Evolutionary conservation across 768 basidiomycete species (phyloP).

Genomic region (Sporobolomyces phaffii): DNA sequence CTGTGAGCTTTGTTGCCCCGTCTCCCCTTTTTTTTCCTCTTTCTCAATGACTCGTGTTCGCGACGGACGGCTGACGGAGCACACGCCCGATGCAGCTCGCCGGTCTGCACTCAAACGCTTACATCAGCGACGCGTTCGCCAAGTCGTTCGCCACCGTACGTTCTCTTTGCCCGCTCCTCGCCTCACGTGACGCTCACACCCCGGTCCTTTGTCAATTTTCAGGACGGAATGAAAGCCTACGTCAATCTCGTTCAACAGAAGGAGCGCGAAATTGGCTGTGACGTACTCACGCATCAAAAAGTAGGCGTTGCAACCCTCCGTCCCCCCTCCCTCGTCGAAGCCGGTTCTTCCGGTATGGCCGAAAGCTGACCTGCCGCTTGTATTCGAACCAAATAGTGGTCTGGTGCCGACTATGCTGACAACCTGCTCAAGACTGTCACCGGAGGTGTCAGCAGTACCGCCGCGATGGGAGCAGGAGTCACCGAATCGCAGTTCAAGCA

Average conservation of each 20-base stretch:
- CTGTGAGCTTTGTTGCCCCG: constrained; percentile 63
- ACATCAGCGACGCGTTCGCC: constrained; percentile 91
- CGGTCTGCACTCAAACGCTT: constrained; percentile 93
- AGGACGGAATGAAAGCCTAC: constrained; percentile 98
- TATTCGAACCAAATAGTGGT: no score
- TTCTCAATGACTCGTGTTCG: no score
- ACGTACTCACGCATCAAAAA: constrained; percentile 96
- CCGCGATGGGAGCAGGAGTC: constrained; percentile 93
- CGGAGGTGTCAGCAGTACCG: constrained; percentile 89
- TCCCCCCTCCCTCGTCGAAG: constrained; percentile 49
- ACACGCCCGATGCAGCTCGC: no score
- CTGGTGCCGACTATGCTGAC: constrained; percentile 82
- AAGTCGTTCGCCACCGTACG: constrained; percentile 53
- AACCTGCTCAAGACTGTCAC: constrained; percentile 87
- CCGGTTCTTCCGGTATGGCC: constrained; percentile 96
- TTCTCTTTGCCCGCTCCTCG: no score
- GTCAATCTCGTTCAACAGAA: constrained; percentile 87
- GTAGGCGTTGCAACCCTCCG: constrained; percentile 51
- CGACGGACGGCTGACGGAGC: no score
- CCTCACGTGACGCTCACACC: background rate
- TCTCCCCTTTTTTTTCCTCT: constrained; percentile 3
- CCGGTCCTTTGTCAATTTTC: no score
- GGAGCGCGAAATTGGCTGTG: constrained; percentile 87
- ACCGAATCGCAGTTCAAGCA: constrained; percentile 40
- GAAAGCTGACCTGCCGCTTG: no score